Evolutionary conservation across 345 rosid genomes (phyloP).

Genomic region (Arabidopsis thaliana): DNA sequence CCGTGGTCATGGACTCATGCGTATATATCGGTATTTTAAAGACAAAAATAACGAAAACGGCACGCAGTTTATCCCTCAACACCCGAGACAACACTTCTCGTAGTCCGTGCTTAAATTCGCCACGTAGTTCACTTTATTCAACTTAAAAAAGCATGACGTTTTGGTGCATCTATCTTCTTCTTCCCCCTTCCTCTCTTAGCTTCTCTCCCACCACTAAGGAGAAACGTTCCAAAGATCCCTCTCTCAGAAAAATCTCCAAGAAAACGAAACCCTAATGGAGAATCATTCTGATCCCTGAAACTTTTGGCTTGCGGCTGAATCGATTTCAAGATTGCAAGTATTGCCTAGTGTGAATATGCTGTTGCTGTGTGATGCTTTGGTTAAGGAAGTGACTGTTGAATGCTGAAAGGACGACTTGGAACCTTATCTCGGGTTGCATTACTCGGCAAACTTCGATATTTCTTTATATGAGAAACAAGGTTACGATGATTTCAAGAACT

Average conservation of each 20-base stretch:
- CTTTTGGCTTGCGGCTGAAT: conserved; percentile 62
- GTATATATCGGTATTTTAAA: neutral
- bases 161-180: neutral
- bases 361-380: conserved; percentile 66
- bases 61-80: neutral
- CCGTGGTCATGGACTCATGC: too few relatives aligned
- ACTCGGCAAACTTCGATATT: conserved; percentile 87
- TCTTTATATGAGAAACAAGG: conserved; percentile 82
- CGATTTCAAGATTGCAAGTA: conserved; percentile 81
- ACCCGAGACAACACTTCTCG: neutral
- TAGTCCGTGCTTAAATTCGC: neutral
- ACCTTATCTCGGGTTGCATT: conserved; percentile 82
- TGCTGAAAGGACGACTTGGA: conserved; percentile 55
- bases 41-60: neutral
- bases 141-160: neutral
- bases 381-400: conserved; percentile 85
- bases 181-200: neutral
- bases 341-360: conserved; percentile 66
- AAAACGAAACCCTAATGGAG: neutral
- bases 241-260: conserved; percentile 9
- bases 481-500: conserved; percentile 63
- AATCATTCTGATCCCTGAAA: neutral
- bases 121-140: neutral
- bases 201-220: neutral
- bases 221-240: conserved; percentile 12